A percentile compares a stretch with the other conserved stretches of the same genome.
These are phyloP conservation scores for Suhomyces faveliae DNA, from an alignment of 805 yeast genomes.

Conservation along the genomic window DNA sequence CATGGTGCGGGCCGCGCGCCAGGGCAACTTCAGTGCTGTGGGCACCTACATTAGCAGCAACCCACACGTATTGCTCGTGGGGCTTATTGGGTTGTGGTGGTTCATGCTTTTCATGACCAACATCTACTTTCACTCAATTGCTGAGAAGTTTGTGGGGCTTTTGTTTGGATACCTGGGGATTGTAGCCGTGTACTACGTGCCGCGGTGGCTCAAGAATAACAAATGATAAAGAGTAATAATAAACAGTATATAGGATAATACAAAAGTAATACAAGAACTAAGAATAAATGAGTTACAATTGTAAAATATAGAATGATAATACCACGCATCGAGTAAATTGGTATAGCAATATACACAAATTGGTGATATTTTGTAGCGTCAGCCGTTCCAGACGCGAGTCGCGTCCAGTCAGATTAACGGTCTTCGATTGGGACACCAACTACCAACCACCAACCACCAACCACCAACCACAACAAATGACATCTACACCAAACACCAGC, in stretches of 20 bases:
- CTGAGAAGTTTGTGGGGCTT: constrained; percentile 74
- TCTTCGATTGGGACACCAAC: no score
- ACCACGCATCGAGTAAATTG: no score
- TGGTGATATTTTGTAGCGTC: not conserved
- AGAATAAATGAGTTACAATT: no score
- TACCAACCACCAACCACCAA: not conserved
- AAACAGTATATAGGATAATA: not conserved
- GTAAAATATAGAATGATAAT: no score
- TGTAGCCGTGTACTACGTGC: constrained; percentile 42
- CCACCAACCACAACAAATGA: not conserved
- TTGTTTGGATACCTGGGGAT: constrained; percentile 58
- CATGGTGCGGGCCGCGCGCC: not conserved
- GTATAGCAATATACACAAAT: no score
- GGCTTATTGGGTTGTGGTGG: constrained; percentile 58
- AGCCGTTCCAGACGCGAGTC: not conserved
- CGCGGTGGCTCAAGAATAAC: constrained; percentile 20
- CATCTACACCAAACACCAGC: not conserved
- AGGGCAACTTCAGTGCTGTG: not conserved
- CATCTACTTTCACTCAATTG: constrained; percentile 76
- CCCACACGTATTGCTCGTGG: constrained; percentile 28
- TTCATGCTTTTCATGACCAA: constrained; percentile 87
- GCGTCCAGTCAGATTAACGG: not conserved
- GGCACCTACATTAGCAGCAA: constrained; percentile 13
- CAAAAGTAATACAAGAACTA: no score
- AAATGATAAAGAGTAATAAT: not conserved